These are phyloP conservation scores for Fusarium lateritium DNA, from an alignment of 2,329 filamentous ascomycete genomes.

Conservation along the genomic window DNA sequence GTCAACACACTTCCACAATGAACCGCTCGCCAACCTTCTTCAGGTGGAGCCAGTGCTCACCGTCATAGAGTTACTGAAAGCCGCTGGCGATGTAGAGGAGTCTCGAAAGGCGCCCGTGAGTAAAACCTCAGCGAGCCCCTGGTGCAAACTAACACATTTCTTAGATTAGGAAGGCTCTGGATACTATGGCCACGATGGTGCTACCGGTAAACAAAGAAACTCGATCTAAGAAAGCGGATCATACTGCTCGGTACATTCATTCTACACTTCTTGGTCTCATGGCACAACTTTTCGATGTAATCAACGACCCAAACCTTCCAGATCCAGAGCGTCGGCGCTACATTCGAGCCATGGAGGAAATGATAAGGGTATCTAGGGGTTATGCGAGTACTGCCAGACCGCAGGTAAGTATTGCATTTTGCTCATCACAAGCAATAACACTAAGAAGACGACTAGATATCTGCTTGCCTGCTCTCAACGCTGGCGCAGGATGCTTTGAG, in stretches of 20 bases:
- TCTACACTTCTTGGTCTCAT: conserved; percentile 89
- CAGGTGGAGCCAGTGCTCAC: conserved; percentile 82
- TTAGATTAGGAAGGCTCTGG: conserved; percentile 65
- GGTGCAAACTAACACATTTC: conserved; percentile 44
- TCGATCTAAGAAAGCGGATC: conserved; percentile 66
- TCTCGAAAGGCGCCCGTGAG: conserved; percentile 71
- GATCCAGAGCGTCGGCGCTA: conserved; percentile 80
- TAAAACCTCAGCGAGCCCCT: conserved; percentile 5
- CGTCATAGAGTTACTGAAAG: conserved; percentile 86
- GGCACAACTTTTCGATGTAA: conserved; percentile 81
- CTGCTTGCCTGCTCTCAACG: conserved; percentile 90
- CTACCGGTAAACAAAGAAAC: conserved; percentile 58
- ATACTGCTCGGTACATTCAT: conserved; percentile 83
- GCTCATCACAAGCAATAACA: not conserved
- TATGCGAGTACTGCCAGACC: conserved; percentile 86
- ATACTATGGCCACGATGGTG: conserved; percentile 61
- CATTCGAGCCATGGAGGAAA: conserved; percentile 87
- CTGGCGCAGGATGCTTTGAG: conserved; percentile 82
- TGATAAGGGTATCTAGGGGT: conserved; percentile 82
- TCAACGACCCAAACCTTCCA: conserved; percentile 78
- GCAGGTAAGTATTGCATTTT: conserved; percentile 71
- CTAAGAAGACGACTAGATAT: conserved; percentile 71
- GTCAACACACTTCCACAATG: conserved; percentile 77
- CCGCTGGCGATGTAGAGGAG: conserved; percentile 77
- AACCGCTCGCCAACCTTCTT: conserved; percentile 77